Evolutionary conservation across 306 rosid genomes (phyloP).

Genomic region (Quercus robur): DNA sequence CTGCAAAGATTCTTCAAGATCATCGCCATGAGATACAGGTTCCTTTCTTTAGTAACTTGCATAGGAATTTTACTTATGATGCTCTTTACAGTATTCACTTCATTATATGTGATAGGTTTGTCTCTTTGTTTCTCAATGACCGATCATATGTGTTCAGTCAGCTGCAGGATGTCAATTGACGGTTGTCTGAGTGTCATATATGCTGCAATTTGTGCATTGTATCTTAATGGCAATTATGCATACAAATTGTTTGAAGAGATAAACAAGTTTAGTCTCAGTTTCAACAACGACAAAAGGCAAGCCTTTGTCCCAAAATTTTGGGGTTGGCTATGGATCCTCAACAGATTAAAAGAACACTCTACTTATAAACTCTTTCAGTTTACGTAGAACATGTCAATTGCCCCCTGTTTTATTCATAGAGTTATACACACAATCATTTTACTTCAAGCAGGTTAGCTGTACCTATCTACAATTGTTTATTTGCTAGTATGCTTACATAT

Average conservation of each 20-base stretch:
- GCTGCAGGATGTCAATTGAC: neutral
- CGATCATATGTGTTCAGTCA: neutral
- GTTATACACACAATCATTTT: neutral
- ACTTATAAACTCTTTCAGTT: neutral
- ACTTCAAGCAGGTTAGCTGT: neutral
- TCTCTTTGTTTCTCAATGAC: neutral
- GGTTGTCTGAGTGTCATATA: neutral
- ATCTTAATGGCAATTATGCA: neutral
- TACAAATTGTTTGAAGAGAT: neutral
- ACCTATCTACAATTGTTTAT: neutral
- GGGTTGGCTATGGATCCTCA: too few species aligned
- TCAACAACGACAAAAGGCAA: neutral
- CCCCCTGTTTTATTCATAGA: neutral
- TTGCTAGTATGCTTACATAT: neutral
- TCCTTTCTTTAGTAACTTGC: neutral
- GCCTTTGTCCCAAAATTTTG: too few species aligned
- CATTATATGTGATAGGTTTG: neutral
- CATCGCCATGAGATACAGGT: conserved; percentile 51
- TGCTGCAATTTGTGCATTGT: neutral
- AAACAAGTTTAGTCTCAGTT: neutral
- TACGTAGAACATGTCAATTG: neutral
- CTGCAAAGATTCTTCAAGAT: conserved; percentile 70
- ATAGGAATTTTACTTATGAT: neutral
- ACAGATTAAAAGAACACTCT: neutral
- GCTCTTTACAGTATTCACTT: neutral